Evolutionary conservation across 371 early-diverging fungal species (phyloP).

Genomic region (Mucor circinelloides): DNA sequence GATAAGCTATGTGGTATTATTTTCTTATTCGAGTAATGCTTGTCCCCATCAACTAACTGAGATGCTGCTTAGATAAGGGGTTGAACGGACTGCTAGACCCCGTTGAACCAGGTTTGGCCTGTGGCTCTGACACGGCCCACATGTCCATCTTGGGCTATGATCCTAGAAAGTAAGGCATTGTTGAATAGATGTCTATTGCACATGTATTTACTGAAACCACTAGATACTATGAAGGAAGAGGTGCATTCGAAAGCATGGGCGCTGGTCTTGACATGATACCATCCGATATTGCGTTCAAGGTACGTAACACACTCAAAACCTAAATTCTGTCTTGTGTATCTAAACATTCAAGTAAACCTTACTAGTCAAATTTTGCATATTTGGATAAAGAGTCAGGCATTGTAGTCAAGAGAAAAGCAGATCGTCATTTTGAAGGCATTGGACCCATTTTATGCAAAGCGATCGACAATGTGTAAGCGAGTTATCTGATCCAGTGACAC

Average conservation of each 20-base stretch:
- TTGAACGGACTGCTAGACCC: conserved; percentile 54
- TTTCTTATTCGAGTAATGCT: conserved; percentile 28
- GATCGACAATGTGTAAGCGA: conserved; percentile 44
- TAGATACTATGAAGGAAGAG: conserved; percentile 55
- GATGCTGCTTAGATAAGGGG: conserved; percentile 32
- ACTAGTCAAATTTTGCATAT: conserved; percentile 56
- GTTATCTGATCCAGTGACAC: neutral
- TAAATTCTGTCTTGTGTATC: neutral
- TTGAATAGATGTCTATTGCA: neutral
- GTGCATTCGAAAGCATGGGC: conserved; percentile 63
- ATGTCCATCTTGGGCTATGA: conserved; percentile 35
- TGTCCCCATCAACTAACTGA: neutral
- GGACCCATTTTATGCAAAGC: conserved; percentile 49
- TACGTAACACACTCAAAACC: conserved; percentile 19
- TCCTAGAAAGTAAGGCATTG: conserved; percentile 29
- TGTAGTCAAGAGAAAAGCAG: conserved; percentile 50
- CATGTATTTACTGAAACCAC: neutral
- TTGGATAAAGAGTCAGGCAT: conserved; percentile 42
- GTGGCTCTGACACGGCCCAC: conserved; percentile 62
- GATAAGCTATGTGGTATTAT: conserved; percentile 28
- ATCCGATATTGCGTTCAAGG: conserved; percentile 63
- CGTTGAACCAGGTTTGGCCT: conserved; percentile 59
- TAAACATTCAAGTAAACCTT: neutral
- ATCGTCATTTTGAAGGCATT: conserved; percentile 51
- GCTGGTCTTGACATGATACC: conserved; percentile 56